Evolutionary conservation across 2,329 filamentous ascomycete species (phyloP).

Genomic region (Cadophora sp.): DNA sequence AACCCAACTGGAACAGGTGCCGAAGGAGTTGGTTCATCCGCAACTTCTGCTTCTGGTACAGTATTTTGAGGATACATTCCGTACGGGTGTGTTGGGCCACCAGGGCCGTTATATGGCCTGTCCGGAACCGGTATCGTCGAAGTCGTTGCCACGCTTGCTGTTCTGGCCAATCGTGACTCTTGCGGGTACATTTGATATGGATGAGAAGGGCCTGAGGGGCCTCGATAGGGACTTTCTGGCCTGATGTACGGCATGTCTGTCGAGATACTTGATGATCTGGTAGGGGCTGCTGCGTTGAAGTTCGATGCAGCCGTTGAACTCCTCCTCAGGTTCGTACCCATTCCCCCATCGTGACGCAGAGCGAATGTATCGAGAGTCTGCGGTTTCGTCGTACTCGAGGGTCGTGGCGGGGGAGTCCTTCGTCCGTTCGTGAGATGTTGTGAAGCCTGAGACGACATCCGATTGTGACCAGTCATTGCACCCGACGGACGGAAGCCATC

Average conservation of each 20-base stretch:
- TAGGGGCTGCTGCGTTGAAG: conserved; percentile 26
- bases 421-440: conserved; percentile 36
- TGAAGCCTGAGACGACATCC: conserved; percentile 35
- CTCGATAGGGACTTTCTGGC: conserved; percentile 62
- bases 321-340: conserved; percentile 41
- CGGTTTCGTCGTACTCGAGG: conserved; percentile 65
- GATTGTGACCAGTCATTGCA: conserved; percentile 30
- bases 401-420: conserved; percentile 47
- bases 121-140: conserved; percentile 69
- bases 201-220: conserved; percentile 74
- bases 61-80: conserved; percentile 85
- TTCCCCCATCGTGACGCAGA: conserved; percentile 58
- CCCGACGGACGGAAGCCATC: conserved; percentile 57
- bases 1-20: conserved; percentile 75
- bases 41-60: conserved; percentile 59
- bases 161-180: conserved; percentile 61
- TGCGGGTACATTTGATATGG: conserved; percentile 89
- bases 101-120: conserved; percentile 64
- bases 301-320: conserved; percentile 31
- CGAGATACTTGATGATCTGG: conserved; percentile 42
- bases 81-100: conserved; percentile 83
- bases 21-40: conserved; percentile 45
- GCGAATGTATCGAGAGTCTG: conserved; percentile 57
- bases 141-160: conserved; percentile 73
- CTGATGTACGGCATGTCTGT: conserved; percentile 39